Conservation (phyloP, 116 monocot species). For the Phalaenopsis hybrid region DNA sequence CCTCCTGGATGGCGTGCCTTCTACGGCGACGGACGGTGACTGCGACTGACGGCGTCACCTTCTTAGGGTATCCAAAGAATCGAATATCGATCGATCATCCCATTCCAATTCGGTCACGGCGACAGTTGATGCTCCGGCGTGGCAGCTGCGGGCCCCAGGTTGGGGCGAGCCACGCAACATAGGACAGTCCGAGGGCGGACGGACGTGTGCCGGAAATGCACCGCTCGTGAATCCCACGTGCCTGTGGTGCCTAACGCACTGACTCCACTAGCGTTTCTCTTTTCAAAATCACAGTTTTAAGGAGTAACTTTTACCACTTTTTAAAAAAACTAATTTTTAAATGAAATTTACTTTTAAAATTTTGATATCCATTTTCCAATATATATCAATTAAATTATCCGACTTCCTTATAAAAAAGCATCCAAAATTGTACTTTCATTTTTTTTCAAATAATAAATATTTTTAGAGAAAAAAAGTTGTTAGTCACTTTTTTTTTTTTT, state of each 20-base stretch:
- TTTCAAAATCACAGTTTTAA: not conserved
- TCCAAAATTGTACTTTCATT: not conserved
- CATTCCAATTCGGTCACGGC: not conserved
- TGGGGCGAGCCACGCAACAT: not conserved
- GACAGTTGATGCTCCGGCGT: not conserved
- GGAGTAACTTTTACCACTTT: not conserved
- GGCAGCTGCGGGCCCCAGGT: not conserved
- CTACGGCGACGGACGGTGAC: too few species aligned
- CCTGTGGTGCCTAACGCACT: not conserved
- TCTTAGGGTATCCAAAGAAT: too few species aligned
- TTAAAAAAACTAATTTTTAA: not conserved
- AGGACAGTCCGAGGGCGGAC: not conserved
- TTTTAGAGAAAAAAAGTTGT: too few species aligned
- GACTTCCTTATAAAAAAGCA: not conserved
- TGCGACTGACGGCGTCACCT: too few species aligned
- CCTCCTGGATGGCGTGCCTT: too few species aligned
- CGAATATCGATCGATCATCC: too few species aligned
- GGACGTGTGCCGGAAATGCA: not conserved
- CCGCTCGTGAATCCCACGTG: constrained; percentile 2
- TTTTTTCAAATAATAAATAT: not conserved
- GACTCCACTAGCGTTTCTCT: not conserved
- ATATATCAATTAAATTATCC: too few species aligned
- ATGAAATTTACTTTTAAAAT: too few species aligned
- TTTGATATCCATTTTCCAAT: too few species aligned
- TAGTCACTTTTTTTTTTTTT: too few species aligned